A percentile compares a stretch with the other conserved stretches of the same genome.
Evolutionary conservation across 805 yeast genomes (phyloP).

Genomic region (Helenozyma rhizophorensis): DNA sequence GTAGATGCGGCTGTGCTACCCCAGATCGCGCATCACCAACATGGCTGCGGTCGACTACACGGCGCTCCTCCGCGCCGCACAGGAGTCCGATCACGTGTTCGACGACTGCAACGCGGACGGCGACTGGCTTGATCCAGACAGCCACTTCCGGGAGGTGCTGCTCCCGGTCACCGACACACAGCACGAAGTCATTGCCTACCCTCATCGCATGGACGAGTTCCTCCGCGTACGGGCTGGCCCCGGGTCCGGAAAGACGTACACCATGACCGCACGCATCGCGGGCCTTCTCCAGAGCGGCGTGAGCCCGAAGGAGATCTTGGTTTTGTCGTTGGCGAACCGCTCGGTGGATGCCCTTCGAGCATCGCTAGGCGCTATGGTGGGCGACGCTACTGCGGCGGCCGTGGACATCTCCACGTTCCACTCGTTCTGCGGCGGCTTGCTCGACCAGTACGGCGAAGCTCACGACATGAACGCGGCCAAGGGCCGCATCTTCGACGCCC

Average conservation of each 20-base stretch:
- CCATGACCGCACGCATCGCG: slow-evolving; percentile 51
- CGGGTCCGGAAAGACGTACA: slow-evolving; percentile 68
- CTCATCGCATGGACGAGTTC: slow-evolving; percentile 35
- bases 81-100: slow-evolving; percentile 1
- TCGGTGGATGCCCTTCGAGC: slow-evolving; percentile 50
- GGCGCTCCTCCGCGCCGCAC: not conserved
- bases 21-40: no score
- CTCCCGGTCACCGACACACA: slow-evolving; percentile 42
- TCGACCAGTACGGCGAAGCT: slow-evolving; percentile 31
- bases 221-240: slow-evolving; percentile 64
- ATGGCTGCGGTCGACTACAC: not conserved
- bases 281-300: slow-evolving; percentile 37
- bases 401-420: slow-evolving; percentile 78
- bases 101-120: slow-evolving; percentile 1
- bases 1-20: no score
- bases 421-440: slow-evolving; percentile 54
- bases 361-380: slow-evolving; percentile 29
- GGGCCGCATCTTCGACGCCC: slow-evolving; percentile 46
- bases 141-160: not conserved
- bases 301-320: slow-evolving; percentile 52
- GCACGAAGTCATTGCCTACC: slow-evolving; percentile 38
- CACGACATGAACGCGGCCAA: slow-evolving; percentile 11
- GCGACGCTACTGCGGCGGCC: slow-evolving; percentile 53
- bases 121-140: no score
- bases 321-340: slow-evolving; percentile 64